Evolutionary conservation across 2,329 filamentous ascomycete species (phyloP).

Genomic region (Cladophialophora bantiana): DNA sequence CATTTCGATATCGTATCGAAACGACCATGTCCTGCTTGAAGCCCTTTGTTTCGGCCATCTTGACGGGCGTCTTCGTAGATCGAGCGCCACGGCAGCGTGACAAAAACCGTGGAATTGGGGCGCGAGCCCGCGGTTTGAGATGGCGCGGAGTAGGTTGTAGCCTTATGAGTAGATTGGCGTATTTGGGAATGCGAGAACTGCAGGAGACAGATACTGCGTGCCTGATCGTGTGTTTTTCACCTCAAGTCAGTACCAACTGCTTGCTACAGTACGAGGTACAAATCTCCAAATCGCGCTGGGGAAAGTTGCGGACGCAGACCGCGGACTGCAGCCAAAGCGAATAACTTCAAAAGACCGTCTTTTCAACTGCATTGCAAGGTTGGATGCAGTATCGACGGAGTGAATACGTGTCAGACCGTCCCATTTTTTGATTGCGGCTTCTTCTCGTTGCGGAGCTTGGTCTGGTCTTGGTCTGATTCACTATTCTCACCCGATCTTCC

Average conservation of each 20-base stretch:
- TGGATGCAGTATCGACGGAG: no score
- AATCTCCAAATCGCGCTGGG: conserved; percentile 2
- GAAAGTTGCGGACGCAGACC: no score
- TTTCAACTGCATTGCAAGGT: no score
- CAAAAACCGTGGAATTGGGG: neutral
- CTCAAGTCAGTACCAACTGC: neutral
- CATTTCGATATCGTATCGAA: conserved; percentile 93
- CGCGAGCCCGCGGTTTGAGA: neutral
- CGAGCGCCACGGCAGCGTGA: neutral
- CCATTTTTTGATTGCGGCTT: no score
- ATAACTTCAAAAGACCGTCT: no score
- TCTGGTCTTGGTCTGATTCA: neutral
- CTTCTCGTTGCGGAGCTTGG: neutral
- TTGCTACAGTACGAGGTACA: neutral
- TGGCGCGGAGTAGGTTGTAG: neutral
- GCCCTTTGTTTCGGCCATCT: conserved; percentile 39
- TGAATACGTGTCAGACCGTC: no score
- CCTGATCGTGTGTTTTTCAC: neutral
- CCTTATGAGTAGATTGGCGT: neutral
- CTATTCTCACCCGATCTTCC: neutral
- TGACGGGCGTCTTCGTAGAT: conserved; percentile 19
- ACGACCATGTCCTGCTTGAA: conserved; percentile 97
- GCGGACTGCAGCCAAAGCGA: neutral
- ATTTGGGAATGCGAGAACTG: neutral
- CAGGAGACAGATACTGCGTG: neutral